Conservation (phyloP, 2,329 filamentous ascomycete species). For the Colletotrichum somersetense region DNA sequence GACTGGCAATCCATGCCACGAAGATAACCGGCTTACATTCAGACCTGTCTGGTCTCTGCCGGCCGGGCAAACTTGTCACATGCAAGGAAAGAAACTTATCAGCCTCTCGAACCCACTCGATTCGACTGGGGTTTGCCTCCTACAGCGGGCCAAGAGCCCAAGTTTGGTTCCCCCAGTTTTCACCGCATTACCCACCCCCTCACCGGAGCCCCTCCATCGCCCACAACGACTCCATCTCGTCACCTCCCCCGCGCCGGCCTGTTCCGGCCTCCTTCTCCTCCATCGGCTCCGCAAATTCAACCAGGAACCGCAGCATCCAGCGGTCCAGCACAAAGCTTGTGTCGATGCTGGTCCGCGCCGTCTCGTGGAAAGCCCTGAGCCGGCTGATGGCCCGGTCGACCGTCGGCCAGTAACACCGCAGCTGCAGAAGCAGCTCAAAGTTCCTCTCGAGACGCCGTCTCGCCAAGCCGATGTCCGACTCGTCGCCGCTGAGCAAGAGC, state of each 20-base stretch:
- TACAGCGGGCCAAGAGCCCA: constrained; percentile 36
- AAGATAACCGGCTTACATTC: constrained; percentile 18
- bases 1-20: constrained; percentile 13
- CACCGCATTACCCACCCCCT: constrained; percentile 26
- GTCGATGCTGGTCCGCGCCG: constrained; percentile 53
- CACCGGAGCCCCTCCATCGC: constrained; percentile 35
- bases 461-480: constrained; percentile 52
- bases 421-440: constrained; percentile 56
- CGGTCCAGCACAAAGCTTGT: constrained; percentile 55
- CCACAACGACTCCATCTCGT: constrained; percentile 44
- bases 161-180: constrained; percentile 28
- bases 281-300: constrained; percentile 49
- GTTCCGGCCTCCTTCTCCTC: constrained; percentile 45
- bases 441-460: constrained; percentile 56
- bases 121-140: background rate
- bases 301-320: constrained; percentile 57
- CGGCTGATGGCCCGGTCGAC: constrained; percentile 54
- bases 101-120: background rate
- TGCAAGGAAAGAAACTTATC: constrained; percentile 17
- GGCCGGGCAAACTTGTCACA: constrained; percentile 1
- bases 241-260: constrained; percentile 36
- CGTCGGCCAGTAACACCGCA: constrained; percentile 57
- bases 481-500: constrained; percentile 55
- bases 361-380: constrained; percentile 57
- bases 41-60: too few relatives aligned